These are phyloP conservation scores for Aureobasidium sp. DNA, from an alignment of 2,329 filamentous ascomycete genomes.

Conservation along the genomic window DNA sequence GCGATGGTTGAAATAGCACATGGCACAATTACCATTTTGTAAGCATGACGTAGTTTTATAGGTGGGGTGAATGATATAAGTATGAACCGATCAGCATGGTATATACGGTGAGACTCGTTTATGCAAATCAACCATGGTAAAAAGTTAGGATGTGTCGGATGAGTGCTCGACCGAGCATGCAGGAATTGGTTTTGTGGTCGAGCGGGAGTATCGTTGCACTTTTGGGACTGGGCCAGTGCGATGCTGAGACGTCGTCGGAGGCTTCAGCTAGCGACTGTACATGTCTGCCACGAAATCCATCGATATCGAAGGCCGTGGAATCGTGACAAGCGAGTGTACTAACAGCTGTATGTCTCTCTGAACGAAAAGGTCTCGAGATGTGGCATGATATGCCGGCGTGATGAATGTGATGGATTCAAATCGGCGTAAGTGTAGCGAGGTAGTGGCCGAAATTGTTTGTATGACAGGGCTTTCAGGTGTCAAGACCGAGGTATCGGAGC, in stretches of 20 bases:
- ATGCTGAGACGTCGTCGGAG: neutral
- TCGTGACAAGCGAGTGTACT: neutral
- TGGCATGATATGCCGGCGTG: neutral
- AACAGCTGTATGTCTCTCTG: neutral
- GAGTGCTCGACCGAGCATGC: neutral
- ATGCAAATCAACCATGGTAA: neutral
- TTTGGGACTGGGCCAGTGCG: neutral
- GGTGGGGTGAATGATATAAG: neutral
- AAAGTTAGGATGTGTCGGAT: neutral
- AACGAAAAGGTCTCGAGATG: neutral
- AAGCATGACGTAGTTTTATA: constrained; percentile 1
- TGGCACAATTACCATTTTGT: neutral
- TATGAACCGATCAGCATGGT: neutral
- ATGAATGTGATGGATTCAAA: neutral
- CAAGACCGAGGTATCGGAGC: neutral
- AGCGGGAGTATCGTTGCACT: neutral
- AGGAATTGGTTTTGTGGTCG: neutral
- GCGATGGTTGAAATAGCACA: neutral
- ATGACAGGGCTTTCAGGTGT: neutral
- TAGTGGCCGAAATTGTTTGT: neutral
- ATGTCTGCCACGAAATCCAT: neutral
- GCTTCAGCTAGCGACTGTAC: neutral
- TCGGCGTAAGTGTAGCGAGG: neutral
- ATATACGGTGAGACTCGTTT: neutral
- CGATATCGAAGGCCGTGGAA: neutral